Base-by-base conservation (phyloP, 2,329 filamentous ascomycete genomes). In the Claviceps sp. region DNA sequence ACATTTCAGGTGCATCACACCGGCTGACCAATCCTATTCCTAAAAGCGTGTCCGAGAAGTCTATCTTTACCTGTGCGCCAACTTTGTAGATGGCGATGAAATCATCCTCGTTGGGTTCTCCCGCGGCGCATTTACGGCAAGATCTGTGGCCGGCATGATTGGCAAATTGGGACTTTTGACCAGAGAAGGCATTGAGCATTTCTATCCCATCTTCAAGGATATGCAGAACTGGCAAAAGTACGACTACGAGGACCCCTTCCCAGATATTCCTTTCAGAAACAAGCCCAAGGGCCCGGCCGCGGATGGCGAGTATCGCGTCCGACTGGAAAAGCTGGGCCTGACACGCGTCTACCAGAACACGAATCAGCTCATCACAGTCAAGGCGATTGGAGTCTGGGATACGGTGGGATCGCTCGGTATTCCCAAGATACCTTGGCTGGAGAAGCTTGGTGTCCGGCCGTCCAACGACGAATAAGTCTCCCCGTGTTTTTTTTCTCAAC, bases 31-130 rank as follows among this genome's bases (percentile, higher is more conserved):
- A 9, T 11, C 16, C 5, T 14, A 2, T 20, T 20, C 20, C 20
- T 20, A 20, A 20, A 58, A 83, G 67, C 63, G 69, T 52, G 73
- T 84, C 50, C 74, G 78, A 13, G 79, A 82, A 61, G 76, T 78
- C 1, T 84, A 84, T 59, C 71, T 74, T 4, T 83, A 82, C 59
- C 66, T 83, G 2, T 80, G 77, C 51, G 73, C 76, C 57, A 83
- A 83, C 63, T 82, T 82, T 58, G 70, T 71, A 50, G 71, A 74
- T 50, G 76, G 76, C 2, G 78, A 81, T 54, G 73, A 79, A 55
- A 77, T 80, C 47, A 64, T 78, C 46, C 68, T 80, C 29, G 62
- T 79, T 29, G 78, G 77, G 3, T 81, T 78, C 66, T 80, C 76
- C 1, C 71, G 78, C 14, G 77, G 77, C 4, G 78, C 77, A 4